phyloP scores from a whole-genome alignment of 108 stramenopile species.

The Poteriospumella lacustris region DNA sequence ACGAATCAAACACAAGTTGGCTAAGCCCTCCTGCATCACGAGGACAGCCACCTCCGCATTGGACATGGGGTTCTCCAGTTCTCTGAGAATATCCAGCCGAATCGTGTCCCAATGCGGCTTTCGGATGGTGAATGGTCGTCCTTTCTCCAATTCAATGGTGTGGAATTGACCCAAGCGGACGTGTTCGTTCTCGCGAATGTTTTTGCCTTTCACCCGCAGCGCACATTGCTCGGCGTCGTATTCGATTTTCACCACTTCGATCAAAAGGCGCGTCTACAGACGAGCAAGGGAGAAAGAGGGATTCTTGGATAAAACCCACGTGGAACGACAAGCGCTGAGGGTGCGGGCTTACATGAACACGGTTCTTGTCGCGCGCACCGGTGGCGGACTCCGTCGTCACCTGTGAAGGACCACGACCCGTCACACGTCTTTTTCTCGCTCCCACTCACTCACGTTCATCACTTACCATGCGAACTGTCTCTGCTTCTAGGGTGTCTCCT shows the following conservation, averaged over 20 bases:
- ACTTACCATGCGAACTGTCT: constrained; percentile 80
- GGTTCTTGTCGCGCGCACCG: constrained; percentile 41
- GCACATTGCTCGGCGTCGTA: constrained; percentile 78
- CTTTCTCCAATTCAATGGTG: constrained; percentile 80
- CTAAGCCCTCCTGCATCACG: constrained; percentile 79
- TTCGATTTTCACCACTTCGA: constrained; percentile 79
- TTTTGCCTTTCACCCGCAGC: constrained; percentile 74
- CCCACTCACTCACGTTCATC: not conserved
- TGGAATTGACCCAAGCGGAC: constrained; percentile 89
- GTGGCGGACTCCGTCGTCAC: constrained; percentile 78
- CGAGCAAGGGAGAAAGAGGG: not conserved
- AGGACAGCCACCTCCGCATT: constrained; percentile 89
- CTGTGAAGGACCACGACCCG: not conserved
- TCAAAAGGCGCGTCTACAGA: constrained; percentile 54
- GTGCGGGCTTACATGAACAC: constrained; percentile 6
- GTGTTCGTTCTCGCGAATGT: constrained; percentile 65
- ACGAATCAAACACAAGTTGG: constrained; percentile 86
- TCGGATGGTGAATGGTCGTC: constrained; percentile 77
- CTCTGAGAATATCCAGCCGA: constrained; percentile 77
- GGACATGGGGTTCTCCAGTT: constrained; percentile 74
- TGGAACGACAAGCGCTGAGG: no score
- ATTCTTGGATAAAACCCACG: not conserved
- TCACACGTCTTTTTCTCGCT: no score
- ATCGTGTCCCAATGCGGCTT: constrained; percentile 91
- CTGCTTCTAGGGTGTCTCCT: constrained; percentile 76